These are phyloP conservation scores for Pluteus cervinus DNA, from an alignment of 768 basidiomycete species.

Conservation along the genomic window DNA sequence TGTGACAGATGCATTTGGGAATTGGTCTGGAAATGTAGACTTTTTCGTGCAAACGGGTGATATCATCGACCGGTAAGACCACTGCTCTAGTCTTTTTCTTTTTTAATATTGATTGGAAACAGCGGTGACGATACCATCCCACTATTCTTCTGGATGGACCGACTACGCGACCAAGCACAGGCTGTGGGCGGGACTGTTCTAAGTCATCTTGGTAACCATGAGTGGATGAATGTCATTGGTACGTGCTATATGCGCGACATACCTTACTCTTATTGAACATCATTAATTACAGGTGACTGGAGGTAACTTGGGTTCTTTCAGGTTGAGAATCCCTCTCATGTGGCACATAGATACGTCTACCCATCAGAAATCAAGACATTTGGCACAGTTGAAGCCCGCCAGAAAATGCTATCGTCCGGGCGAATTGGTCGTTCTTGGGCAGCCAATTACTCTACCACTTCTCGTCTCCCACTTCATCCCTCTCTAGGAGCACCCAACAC, in stretches of 20 bases:
- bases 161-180: slow-evolving; percentile 68
- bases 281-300: slow-evolving; percentile 64
- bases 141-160: slow-evolving; percentile 82
- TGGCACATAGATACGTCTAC: slow-evolving; percentile 66
- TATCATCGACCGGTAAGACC: slow-evolving; percentile 79
- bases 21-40: slow-evolving; percentile 81
- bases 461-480: slow-evolving; percentile 76
- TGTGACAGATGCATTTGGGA: slow-evolving; percentile 63
- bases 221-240: slow-evolving; percentile 92
- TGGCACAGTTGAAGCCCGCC: slow-evolving; percentile 63
- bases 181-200: slow-evolving; percentile 66
- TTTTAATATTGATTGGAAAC: neutral
- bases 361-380: slow-evolving; percentile 79
- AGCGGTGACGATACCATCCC: slow-evolving; percentile 86
- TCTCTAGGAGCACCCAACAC: slow-evolving; percentile 64
- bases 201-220: slow-evolving; percentile 88
- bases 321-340: slow-evolving; percentile 2
- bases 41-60: slow-evolving; percentile 95
- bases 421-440: slow-evolving; percentile 81
- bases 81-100: slow-evolving; percentile 1
- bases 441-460: slow-evolving; percentile 74
- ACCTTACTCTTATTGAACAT: slow-evolving; percentile 1
- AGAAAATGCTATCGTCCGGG: slow-evolving; percentile 69
- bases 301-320: slow-evolving; percentile 34
- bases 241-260: slow-evolving; percentile 9